Base-by-base conservation (phyloP, 106 monocot species). In the Triglochin maritima region DNA sequence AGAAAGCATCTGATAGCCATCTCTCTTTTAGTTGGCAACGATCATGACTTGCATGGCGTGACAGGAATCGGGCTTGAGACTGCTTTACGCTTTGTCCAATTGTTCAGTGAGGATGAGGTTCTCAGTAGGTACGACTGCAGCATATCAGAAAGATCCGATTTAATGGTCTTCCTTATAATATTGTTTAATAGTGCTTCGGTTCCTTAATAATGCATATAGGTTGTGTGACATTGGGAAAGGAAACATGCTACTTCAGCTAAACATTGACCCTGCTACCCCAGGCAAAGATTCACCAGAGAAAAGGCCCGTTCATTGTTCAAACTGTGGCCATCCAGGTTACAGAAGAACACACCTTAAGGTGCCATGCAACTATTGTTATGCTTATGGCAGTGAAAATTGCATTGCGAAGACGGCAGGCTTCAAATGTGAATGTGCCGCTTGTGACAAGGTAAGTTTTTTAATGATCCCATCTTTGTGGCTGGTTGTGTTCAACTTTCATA, bases 261-360 rank as follows among this genome's bases (percentile, higher is more conserved):
- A 41, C 16, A n/a, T 69, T 60, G 50, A 78, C 64, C 8, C 64
- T 46, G 49, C 66, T 9, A 61, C 17, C 59, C 69, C 63, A 44
- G 29, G 68, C 67, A 66, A 74, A 14, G 65, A 41, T 56, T 51
- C 71, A 12, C 46, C 63, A 60, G 72, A 56, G 64, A 46, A 65
- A 71, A 86, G 71, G 71, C 65, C 76, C 66, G 73, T 74, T 64
- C 98, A 98, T 71, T 98, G 98, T 62, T 91, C 86, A 46, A 72
- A 79, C 43, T 98, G 98, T 72, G 91, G 98, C 65, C 98, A 98
- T 57, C 98, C 98, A 49, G 98, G 92, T 17, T 80, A 69, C 65
- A 98, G 82, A 71, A 82, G 61, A 51, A 70, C 69, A 69, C 98
- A 98, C 74, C 42, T 66, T 46, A 79, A 77, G 42, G 44, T 51